Evolutionary conservation across 208 protist species (phyloP).

Genomic region (Herpetomonas samuelpessoai): DNA sequence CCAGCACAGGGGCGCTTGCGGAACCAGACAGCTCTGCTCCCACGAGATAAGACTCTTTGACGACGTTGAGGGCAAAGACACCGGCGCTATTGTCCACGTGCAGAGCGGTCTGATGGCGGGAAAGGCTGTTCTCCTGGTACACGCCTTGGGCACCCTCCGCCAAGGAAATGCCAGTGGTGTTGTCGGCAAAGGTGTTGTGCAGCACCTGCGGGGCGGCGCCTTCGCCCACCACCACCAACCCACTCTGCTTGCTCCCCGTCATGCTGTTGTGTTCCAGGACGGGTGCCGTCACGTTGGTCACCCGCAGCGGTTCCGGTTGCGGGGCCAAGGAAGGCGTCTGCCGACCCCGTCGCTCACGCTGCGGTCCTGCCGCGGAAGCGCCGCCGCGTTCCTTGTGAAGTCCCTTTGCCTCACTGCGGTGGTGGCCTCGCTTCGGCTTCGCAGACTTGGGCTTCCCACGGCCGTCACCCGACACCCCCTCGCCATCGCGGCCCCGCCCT

Average conservation of each 20-base stretch:
- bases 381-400: background rate
- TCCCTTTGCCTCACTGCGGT: too few relatives aligned
- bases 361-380: too few relatives aligned
- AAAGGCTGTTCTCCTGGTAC: slow-evolving; percentile 21
- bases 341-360: too few relatives aligned
- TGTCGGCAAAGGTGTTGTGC: slow-evolving; percentile 21
- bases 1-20: slow-evolving; percentile 8
- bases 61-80: slow-evolving; percentile 6
- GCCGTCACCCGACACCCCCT: too few relatives aligned
- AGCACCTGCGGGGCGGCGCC: slow-evolving; percentile 18
- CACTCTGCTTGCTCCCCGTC: background rate
- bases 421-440: background rate
- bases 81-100: slow-evolving; percentile 9
- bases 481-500: background rate
- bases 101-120: slow-evolving; percentile 16
- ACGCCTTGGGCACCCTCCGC: slow-evolving; percentile 15
- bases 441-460: background rate
- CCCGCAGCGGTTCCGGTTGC: too few relatives aligned
- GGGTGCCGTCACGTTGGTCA: background rate
- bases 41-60: slow-evolving; percentile 14
- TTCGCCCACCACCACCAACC: slow-evolving; percentile 2
- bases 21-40: slow-evolving; percentile 14
- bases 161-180: slow-evolving; percentile 13
- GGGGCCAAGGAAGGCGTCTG: too few relatives aligned
- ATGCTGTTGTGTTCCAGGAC: slow-evolving; percentile 13